Evolutionary conservation across 345 rosid genomes (phyloP), one percentile per base, ranked within the genome.

Genomic region (Euphorbia lathyris): DNA sequence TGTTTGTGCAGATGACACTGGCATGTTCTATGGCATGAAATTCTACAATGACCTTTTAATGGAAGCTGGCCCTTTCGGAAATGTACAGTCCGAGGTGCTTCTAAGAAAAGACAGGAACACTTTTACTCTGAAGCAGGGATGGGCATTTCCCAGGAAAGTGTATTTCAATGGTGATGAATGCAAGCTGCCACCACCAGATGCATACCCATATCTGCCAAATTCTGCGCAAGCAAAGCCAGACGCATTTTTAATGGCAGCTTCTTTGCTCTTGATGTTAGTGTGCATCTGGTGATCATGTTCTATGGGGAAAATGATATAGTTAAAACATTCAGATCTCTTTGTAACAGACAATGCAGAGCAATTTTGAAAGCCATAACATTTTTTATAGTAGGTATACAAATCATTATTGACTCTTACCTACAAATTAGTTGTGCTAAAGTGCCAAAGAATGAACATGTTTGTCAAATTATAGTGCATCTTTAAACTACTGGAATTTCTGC

Each of bases 81-180:
- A 95, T 74, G 88, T 95, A 34, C 97, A 92, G 65, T 92, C 97
- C 3, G 99, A 92, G 81, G 83, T 92, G 67, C 92, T 95, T 38
- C 77, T 95, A 9, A 86, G 74, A 81, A 95, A 92, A 78, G 92
- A 95, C 76, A 71, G 72, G 78, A 81, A 83, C 78, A 88, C 87
- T 13, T 92, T 90, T 72, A 86, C 90, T 51, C 83, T 95, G 72
- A 86, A 87, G 76, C 88, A 95, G 51, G 99, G 99, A 26, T 92
- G 99, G 97, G 97, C 94, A 1, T 95, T 95, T 74, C 97, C 99
- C 0, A 72, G 90, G 75, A 88, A 87, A 78, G 96, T 91, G 0
- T 95, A 95, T 82, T 90, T 95, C 79, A 87, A 92, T 60, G 97
- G 99, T 0, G 97, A 95, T 56, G 97, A 90, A 65, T 92, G 99